Percentiles rank a stretch among this genome's conserved stretches.
Evolutionary conservation across 2,329 filamentous ascomycete species (phyloP).

Genomic region (Calonectria montana): DNA sequence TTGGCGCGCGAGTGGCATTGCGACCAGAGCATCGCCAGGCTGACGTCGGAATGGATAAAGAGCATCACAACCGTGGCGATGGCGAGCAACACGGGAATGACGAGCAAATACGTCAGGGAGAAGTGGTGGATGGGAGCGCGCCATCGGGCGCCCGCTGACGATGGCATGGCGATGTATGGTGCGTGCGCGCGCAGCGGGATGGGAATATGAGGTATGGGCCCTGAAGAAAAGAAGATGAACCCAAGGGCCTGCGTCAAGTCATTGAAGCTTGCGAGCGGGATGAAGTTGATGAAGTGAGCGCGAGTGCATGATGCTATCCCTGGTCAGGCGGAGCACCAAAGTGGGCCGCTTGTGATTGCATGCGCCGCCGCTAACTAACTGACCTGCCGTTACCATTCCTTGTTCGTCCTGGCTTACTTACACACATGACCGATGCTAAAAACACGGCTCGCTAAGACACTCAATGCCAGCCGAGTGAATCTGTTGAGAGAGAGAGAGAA

Average conservation of each 20-base stretch:
- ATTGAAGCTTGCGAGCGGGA: neutral
- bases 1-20: conserved; percentile 63
- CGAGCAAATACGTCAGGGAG: conserved; percentile 62
- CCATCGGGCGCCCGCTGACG: conserved; percentile 31
- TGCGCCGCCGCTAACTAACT: neutral
- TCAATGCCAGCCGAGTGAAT: neutral
- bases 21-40: conserved; percentile 63
- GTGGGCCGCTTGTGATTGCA: neutral
- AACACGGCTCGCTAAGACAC: neutral
- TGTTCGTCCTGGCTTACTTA: neutral
- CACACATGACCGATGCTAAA: neutral
- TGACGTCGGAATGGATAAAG: conserved; percentile 61
- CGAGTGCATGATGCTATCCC: neutral
- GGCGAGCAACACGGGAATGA: conserved; percentile 60
- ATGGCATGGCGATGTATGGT: conserved; percentile 22
- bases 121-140: conserved; percentile 64
- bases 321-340: neutral
- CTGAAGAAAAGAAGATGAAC: neutral
- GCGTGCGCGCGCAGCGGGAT: neutral
- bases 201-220: neutral
- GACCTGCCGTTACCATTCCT: neutral
- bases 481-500: neutral
- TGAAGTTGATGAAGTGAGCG: neutral
- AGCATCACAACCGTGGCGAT: conserved; percentile 54
- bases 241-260: neutral